Percentiles rank a stretch among this genome's conserved stretches.
These are phyloP conservation scores for Eimeria sp. DNA, from an alignment of 169 alveolate genomes.

Conservation along the genomic window DNA sequence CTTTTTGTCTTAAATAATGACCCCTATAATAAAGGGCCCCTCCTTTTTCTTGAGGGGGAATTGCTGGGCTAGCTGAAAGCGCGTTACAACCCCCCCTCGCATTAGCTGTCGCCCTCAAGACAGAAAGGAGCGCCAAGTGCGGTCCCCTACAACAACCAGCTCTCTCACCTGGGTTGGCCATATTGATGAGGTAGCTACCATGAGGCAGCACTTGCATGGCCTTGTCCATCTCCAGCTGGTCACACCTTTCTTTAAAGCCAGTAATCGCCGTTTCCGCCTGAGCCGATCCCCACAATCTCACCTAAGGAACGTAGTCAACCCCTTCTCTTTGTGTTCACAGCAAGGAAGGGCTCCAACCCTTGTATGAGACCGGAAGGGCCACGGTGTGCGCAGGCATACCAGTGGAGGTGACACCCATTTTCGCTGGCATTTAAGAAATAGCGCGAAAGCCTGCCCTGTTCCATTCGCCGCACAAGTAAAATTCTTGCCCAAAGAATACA, in stretches of 20 bases:
- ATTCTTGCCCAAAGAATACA: no score
- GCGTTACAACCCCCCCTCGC: not conserved
- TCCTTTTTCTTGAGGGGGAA: not conserved
- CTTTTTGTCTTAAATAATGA: not conserved
- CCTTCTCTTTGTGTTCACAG: not conserved
- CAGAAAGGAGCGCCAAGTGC: no score
- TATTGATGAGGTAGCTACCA: conserved; percentile 93
- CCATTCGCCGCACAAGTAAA: not conserved
- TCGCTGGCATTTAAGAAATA: conserved; percentile 94
- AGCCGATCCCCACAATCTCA: not conserved
- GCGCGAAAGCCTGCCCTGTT: conserved; percentile 93
- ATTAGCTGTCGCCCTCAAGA: no score
- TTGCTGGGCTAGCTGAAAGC: not conserved
- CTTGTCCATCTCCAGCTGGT: conserved; percentile 86
- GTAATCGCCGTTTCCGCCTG: conserved; percentile 85
- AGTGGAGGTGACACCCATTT: conserved; percentile 93
- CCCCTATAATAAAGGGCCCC: not conserved
- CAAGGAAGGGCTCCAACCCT: not conserved
- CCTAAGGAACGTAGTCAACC: not conserved
- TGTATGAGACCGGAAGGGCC: not conserved
- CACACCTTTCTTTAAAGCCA: conserved; percentile 87
- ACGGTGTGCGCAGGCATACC: conserved; percentile 51
- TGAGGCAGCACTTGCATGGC: conserved; percentile 91
- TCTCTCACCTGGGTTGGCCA: conserved; percentile 93
- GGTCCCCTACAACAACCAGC: no score